Percentiles rank a stretch among this genome's conserved stretches.
Evolutionary conservation across 2,329 filamentous ascomycete species (phyloP).

Genomic region (Sporothrix luriei): DNA sequence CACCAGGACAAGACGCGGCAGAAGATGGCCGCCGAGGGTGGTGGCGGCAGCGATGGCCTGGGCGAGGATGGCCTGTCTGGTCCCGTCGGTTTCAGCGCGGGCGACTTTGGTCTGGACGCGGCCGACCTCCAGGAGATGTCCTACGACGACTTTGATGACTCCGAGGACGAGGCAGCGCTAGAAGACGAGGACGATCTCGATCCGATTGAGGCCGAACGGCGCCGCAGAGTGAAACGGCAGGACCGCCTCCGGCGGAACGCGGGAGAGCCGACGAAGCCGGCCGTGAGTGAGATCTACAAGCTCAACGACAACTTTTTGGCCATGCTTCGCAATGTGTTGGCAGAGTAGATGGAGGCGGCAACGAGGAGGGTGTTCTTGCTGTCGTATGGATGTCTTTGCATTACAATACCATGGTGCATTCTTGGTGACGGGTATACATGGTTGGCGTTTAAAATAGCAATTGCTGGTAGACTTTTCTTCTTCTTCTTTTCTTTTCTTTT

Average conservation of each 20-base stretch:
- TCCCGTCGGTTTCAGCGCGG: constrained; percentile 68
- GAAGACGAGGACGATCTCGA: constrained; percentile 78
- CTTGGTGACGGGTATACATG: background rate
- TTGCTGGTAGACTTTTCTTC: background rate
- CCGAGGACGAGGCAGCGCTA: constrained; percentile 66
- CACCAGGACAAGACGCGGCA: constrained; percentile 96
- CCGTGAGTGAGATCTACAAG: constrained; percentile 76
- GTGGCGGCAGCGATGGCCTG: constrained; percentile 48
- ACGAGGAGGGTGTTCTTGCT: background rate
- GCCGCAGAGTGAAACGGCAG: constrained; percentile 72
- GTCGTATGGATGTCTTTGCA: background rate
- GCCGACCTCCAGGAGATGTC: constrained; percentile 84
- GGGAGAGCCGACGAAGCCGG: constrained; percentile 81
- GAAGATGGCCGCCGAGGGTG: constrained; percentile 93
- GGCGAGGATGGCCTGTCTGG: constrained; percentile 46
- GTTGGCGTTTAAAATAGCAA: constrained; percentile 19
- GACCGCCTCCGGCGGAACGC: constrained; percentile 78
- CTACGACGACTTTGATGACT: constrained; percentile 69
- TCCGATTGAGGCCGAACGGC: constrained; percentile 84
- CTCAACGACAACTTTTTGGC: constrained; percentile 76
- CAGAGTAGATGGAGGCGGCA: constrained; percentile 56
- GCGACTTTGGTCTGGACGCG: constrained; percentile 87
- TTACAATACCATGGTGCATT: background rate
- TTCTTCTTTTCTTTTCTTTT: no score
- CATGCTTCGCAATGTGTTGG: constrained; percentile 80